phyloP scores from a whole-genome alignment of 2,329 filamentous ascomycete species.

The Paecilomyces dactylethromorphus region DNA sequence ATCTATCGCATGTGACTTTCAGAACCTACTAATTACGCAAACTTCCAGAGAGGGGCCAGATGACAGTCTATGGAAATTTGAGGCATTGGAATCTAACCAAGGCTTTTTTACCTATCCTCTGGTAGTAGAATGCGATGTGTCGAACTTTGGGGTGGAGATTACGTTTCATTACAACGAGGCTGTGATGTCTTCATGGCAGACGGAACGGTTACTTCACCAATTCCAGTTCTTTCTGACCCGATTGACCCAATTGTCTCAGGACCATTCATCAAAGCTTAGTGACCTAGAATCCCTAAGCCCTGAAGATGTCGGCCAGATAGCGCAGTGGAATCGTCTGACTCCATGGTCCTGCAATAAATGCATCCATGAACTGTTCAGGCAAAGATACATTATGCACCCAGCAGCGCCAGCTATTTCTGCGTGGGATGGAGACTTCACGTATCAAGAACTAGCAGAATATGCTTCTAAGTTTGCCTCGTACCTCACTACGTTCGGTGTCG shows the following conservation, averaged over 20 bases:
- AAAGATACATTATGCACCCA: conserved; percentile 17
- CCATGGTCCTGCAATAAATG: conserved; percentile 20
- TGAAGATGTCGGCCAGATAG: conserved; percentile 25
- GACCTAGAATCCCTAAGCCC: conserved; percentile 26
- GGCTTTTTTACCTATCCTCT: conserved; percentile 54
- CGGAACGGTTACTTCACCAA: conserved; percentile 50
- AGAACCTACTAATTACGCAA: conserved; percentile 42
- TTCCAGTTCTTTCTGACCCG: conserved; percentile 35
- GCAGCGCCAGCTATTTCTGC: conserved; percentile 26
- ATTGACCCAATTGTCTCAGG: conserved; percentile 18
- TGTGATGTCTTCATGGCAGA: conserved; percentile 46
- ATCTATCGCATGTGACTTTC: conserved; percentile 39
- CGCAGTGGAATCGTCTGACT: conserved; percentile 23
- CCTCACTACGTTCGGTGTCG: conserved; percentile 23
- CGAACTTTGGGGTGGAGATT: conserved; percentile 48
- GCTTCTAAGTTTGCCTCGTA: conserved; percentile 24
- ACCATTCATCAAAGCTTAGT: conserved; percentile 15
- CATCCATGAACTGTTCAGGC: conserved; percentile 26
- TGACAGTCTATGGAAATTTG: conserved; percentile 21
- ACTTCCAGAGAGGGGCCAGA: conserved; percentile 17
- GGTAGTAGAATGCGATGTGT: conserved; percentile 58
- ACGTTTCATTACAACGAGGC: conserved; percentile 61
- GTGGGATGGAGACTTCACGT: conserved; percentile 29
- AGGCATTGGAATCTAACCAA: conserved; percentile 50
- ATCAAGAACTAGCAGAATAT: conserved; percentile 19